Conservation (phyloP, 208 protist species). For the Leishmania major region DNA sequence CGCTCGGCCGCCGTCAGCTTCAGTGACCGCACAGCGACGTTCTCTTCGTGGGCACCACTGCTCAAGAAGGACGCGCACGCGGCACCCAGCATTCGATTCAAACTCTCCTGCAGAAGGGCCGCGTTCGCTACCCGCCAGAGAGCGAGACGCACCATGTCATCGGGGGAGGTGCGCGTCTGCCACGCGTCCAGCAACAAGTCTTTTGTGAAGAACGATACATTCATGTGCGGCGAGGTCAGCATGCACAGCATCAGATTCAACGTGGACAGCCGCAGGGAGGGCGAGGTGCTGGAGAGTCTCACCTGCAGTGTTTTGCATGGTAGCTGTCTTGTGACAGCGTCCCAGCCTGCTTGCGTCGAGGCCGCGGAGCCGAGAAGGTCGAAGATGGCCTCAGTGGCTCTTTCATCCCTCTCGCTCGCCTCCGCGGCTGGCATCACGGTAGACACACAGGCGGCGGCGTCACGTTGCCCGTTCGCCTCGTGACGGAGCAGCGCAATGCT, state of each 20-base stretch:
- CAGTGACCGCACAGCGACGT: constrained; percentile 42
- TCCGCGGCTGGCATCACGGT: constrained; percentile 21
- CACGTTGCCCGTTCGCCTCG: constrained; percentile 50
- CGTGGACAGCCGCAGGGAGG: constrained; percentile 26
- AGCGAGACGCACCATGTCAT: constrained; percentile 53
- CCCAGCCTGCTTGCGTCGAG: constrained; percentile 59
- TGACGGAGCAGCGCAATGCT: constrained; percentile 46
- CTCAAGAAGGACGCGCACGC: constrained; percentile 69
- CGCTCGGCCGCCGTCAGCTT: constrained; percentile 56
- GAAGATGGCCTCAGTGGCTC: constrained; percentile 45
- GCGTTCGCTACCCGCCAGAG: constrained; percentile 48
- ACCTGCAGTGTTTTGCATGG: constrained; percentile 30
- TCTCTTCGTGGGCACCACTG: constrained; percentile 32
- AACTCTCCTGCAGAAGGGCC: constrained; percentile 13
- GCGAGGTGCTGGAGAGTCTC: constrained; percentile 31
- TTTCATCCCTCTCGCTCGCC: constrained; percentile 12
- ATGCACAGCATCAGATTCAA: constrained; percentile 47
- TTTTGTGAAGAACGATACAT: constrained; percentile 34
- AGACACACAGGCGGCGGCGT: constrained; percentile 49
- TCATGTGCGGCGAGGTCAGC: constrained; percentile 50
- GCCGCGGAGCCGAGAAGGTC: constrained; percentile 52
- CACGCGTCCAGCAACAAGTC: constrained; percentile 55
- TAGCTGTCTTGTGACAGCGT: constrained; percentile 25
- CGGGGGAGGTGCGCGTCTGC: constrained; percentile 41
- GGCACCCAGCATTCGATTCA: constrained; percentile 27